Conservation (phyloP, 176 grass and related monocot species). For the Melocanna baccifera region DNA sequence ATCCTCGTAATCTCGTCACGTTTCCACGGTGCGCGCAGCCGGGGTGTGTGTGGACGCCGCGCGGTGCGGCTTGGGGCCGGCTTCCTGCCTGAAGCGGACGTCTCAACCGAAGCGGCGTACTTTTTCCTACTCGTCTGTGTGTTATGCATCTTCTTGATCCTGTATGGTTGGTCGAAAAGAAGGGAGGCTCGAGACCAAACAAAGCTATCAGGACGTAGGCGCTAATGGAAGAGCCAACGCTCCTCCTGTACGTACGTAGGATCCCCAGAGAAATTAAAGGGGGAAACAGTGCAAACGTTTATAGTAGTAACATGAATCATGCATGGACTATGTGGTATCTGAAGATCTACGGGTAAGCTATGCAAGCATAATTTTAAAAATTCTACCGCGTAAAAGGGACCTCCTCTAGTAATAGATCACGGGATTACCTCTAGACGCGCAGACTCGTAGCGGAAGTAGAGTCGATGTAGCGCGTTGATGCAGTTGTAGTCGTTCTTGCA, state of each 20-base stretch:
- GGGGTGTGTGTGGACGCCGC: neutral
- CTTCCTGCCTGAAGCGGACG: neutral
- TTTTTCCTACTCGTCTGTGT: neutral
- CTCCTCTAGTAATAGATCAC: too few species aligned
- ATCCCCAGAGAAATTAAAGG: neutral
- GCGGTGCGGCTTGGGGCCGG: neutral
- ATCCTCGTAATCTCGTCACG: neutral
- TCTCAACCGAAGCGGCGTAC: neutral
- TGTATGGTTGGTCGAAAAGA: neutral
- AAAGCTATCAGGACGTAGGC: neutral
- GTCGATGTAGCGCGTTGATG: too few species aligned
- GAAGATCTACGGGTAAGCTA: too few species aligned
- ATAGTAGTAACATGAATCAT: too few species aligned
- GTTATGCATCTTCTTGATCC: neutral
- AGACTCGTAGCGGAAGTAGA: too few species aligned
- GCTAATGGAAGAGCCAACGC: neutral
- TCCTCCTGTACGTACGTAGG: too few species aligned
- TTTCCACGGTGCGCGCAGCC: neutral
- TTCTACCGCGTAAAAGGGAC: too few species aligned
- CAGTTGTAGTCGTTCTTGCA: too few species aligned
- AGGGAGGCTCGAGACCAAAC: neutral
- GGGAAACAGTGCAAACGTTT: too few species aligned
- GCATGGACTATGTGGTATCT: neutral
- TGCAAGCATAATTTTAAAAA: too few species aligned
- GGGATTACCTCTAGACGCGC: too few species aligned